Base-by-base conservation (phyloP, 352 stramenopile genomes). In the Phytophthora fragariae region DNA sequence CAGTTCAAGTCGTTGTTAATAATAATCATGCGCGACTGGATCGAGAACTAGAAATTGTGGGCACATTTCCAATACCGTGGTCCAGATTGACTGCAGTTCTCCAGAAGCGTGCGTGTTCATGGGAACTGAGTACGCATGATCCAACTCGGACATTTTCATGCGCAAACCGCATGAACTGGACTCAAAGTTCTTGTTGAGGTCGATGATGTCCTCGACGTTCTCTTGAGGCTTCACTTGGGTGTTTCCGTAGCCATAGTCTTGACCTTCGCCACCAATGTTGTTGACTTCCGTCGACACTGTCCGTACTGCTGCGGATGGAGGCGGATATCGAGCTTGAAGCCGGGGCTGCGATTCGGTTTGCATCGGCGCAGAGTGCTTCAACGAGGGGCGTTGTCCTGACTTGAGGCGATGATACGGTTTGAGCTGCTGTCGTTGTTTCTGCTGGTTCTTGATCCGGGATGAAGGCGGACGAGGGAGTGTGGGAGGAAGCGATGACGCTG, bases 41-140 rank as follows among this genome's bases (percentile, higher is more conserved):
- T 79, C 72, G 19, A 76, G 57, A 17, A 62, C 52, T 17, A 75
- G 58, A 63, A 69, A 70, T 21, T 79, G 72, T 5, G 68, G 68
- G 63, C 57, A 62, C 53, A 72, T 67, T 8, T 75, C 72, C 19
- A 76, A 39, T 15, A 79, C 68, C 3, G 67, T 69, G 37, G 62
- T 57, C 67, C 67, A 79, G 4, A 62, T 66, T 9, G 67, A 61
- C 56, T 62, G 52, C 0, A 46, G 17, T 21, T 79, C 57, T 37
- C 65, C 69, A 65, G 21, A 56, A n/a, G 50, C 11, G 44, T 55
- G 47, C 6, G 49, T 14, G 47, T 27, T 63, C 12, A 41, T 68
- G 5, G 62, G 31, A 14, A 37, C 58, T 29, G 29, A 68, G 47
- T 72, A 76, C 17, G 72, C 68, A 19, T 67, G 55, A 15, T 79